Conservation (phyloP, 2,329 filamentous ascomycete species). For the Fusarium udum region DNA sequence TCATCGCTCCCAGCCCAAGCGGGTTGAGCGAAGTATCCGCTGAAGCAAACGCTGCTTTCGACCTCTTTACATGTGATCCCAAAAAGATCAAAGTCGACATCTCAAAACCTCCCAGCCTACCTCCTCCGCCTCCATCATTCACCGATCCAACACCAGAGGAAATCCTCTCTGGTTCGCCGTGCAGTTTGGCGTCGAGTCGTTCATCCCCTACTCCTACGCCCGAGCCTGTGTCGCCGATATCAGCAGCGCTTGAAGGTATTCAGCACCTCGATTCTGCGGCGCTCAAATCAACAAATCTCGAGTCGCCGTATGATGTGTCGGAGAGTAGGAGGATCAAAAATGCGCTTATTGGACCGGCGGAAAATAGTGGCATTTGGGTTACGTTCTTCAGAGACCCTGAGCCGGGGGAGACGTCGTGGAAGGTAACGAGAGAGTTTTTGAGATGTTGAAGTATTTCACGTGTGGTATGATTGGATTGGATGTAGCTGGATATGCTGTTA, state of each 20-base stretch:
- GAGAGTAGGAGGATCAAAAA: constrained; percentile 46
- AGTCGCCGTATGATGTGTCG: constrained; percentile 43
- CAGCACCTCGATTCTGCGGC: constrained; percentile 18
- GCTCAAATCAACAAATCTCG: constrained; percentile 16
- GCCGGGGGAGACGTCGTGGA: constrained; percentile 42
- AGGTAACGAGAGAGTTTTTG: constrained; percentile 43
- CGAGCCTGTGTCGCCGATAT: constrained; percentile 19
- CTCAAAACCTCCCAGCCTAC: constrained; percentile 16
- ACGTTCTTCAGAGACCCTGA: constrained; percentile 45
- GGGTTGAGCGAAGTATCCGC: neutral
- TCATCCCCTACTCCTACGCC: constrained; percentile 7
- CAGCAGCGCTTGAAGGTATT: constrained; percentile 27
- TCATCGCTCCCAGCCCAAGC: neutral
- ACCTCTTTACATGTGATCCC: neutral
- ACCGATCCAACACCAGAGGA: constrained; percentile 26
- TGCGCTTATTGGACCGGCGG: constrained; percentile 40
- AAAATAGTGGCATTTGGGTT: constrained; percentile 40
- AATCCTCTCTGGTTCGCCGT: neutral
- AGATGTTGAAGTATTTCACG: constrained; percentile 6
- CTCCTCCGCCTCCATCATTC: constrained; percentile 16
- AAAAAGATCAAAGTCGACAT: constrained; percentile 20
- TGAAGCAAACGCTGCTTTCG: neutral
- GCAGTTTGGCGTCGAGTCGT: neutral
- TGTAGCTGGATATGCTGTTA: neutral
- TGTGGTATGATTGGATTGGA: neutral